Evolutionary conservation across 2,329 filamentous ascomycete species (phyloP).

Genomic region (Phialemonium atrogriseum): DNA sequence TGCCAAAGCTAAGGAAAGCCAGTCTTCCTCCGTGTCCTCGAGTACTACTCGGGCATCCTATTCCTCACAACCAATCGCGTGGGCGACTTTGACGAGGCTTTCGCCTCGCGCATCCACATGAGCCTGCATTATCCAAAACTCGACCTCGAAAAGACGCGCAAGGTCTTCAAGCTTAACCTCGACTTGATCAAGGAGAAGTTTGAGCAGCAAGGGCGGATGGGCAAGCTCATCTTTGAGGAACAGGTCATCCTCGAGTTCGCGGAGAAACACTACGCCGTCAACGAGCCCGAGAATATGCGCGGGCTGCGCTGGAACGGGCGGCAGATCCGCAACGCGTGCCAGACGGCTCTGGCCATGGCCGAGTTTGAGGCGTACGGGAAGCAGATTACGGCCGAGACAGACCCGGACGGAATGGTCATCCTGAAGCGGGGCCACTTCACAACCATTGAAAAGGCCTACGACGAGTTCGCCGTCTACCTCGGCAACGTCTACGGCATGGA

Average conservation of each 20-base stretch:
- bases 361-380: conserved; percentile 13
- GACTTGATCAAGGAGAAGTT: conserved; percentile 12
- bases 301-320: conserved; percentile 22
- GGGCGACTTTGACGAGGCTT: conserved; percentile 25
- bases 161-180: conserved; percentile 22
- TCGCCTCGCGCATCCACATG: conserved; percentile 23
- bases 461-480: too few relatives aligned
- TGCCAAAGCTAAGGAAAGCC: too few relatives aligned
- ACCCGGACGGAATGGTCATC: too few relatives aligned
- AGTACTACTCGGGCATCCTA: conserved; percentile 14
- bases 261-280: conserved; percentile 7
- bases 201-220: conserved; percentile 6
- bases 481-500: too few relatives aligned
- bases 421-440: too few relatives aligned
- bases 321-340: conserved; percentile 24
- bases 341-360: conserved; percentile 20
- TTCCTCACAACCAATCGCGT: conserved; percentile 19
- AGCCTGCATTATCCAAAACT: conserved; percentile 20
- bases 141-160: too few relatives aligned
- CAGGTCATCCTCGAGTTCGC: conserved; percentile 13
- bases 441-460: too few relatives aligned
- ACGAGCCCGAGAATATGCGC: too few relatives aligned
- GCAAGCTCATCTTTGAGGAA: conserved; percentile 13
- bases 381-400: too few relatives aligned
- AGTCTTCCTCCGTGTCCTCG: conserved; percentile 13